A percentile compares a stretch with the other conserved stretches of the same genome.
These are phyloP conservation scores for Penicillium hesseltinei DNA, from an alignment of 2,329 filamentous ascomycete species.

Conservation along the genomic window DNA sequence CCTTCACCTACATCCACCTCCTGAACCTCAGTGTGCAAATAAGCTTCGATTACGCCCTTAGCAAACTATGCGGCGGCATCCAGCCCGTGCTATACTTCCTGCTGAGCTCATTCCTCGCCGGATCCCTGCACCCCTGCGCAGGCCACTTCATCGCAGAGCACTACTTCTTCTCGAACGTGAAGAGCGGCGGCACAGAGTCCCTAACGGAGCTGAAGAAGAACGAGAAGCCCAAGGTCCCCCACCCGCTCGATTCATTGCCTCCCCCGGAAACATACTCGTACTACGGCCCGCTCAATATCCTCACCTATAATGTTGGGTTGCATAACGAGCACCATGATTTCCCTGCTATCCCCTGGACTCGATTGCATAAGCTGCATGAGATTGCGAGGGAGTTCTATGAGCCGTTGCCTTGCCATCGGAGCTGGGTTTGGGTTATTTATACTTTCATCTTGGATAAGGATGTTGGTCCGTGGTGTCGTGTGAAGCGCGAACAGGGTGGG, in stretches of 20 bases:
- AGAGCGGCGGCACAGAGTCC: constrained; percentile 40
- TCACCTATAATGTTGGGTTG: constrained; percentile 95
- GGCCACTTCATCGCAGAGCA: constrained; percentile 99
- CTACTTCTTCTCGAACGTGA: constrained; percentile 63
- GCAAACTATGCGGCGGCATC: constrained; percentile 53
- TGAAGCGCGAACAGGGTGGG: constrained; percentile 83
- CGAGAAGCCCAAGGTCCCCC: constrained; percentile 33
- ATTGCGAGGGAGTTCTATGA: constrained; percentile 91
- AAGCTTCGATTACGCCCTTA: constrained; percentile 70
- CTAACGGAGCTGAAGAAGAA: constrained; percentile 53
- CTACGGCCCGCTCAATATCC: constrained; percentile 85
- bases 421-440: constrained; percentile 93
- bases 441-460: constrained; percentile 89
- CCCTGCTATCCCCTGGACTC: constrained; percentile 92
- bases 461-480: constrained; percentile 85
- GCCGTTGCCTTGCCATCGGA: constrained; percentile 78
- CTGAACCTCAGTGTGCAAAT: constrained; percentile 78
- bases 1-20: constrained; percentile 79
- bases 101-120: constrained; percentile 87
- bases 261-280: constrained; percentile 96
- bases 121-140: constrained; percentile 87
- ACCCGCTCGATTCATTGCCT: constrained; percentile 61
- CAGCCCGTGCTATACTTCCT: constrained; percentile 78
- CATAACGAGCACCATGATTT: constrained; percentile 99
- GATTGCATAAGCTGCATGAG: constrained; percentile 70